phyloP scores from a whole-genome alignment of 1,284 basidiomycete genomes.

The Puccinia coronata region DNA sequence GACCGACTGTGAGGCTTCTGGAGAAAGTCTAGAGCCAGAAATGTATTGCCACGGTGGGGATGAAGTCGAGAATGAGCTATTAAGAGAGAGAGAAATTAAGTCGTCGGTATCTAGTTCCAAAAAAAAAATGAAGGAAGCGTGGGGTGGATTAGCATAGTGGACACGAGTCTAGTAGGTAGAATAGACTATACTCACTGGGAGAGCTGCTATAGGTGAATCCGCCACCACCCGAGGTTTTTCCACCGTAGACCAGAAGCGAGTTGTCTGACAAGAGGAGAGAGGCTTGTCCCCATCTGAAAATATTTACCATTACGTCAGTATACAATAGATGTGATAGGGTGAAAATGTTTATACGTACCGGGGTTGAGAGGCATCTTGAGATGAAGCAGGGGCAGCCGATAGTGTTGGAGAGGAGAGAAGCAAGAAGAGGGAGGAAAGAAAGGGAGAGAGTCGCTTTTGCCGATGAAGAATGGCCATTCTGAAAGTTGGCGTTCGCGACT shows the following conservation, averaged over 20 bases:
- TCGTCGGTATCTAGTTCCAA: slow-evolving; percentile 36
- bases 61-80: slow-evolving; percentile 21
- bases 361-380: slow-evolving; percentile 35
- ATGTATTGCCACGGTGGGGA: slow-evolving; percentile 48
- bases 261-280: slow-evolving; percentile 41
- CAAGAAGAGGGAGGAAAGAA: slow-evolving; percentile 7
- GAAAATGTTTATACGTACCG: not conserved
- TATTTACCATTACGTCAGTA: not conserved
- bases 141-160: not conserved
- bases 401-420: slow-evolving; percentile 4
- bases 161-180: not conserved
- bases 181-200: slow-evolving; percentile 13
- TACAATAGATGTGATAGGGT: not conserved
- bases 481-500: not conserved
- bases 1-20: slow-evolving; percentile 11
- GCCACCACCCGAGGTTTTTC: slow-evolving; percentile 27
- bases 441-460: not conserved
- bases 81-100: slow-evolving; percentile 37
- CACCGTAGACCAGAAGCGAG: slow-evolving; percentile 38
- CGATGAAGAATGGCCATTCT: not conserved
- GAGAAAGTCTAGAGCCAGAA: slow-evolving; percentile 17
- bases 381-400: slow-evolving; percentile 11
- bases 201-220: slow-evolving; percentile 43
- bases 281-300: slow-evolving; percentile 42
- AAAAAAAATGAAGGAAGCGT: not conserved